Base-by-base conservation (phyloP, 129 eudicot species). In the Flaveria sonorensis region DNA sequence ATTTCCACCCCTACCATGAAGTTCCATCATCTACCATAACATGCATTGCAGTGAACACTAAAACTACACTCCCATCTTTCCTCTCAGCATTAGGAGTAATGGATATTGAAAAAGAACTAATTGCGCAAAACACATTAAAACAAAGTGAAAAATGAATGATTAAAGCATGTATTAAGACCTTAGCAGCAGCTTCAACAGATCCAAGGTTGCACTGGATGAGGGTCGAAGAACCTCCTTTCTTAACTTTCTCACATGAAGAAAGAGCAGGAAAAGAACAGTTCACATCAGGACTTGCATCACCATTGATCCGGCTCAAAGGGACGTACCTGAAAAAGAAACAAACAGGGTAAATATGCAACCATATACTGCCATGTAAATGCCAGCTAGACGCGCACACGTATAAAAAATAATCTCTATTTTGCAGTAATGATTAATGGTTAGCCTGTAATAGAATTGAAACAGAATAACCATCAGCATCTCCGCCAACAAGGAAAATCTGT, bases 181-280 rank as follows among this genome's bases (percentile, higher is more conserved):
- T 94, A 50, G 86, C 99, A 14, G 86, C 96, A 83, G 96, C 89
- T 76, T 82, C 90, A 43, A 78, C 74, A 36, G 93, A 85, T 73
- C 97, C 96, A 62, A 94, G 74, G 65, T 85, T 84, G 83, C 97
- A 89, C 63, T 74, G 78, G 64, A 94, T 26, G 26, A 94, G 77
- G 52, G 90, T 76, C 36, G 92, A 81, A 2, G 88, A 83, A 66
- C 87, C 86, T 68, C 74, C 79, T 82, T 91, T 87, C 66, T 83
- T 88, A 67, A 89, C 77, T 77, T 89, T 84, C 78, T 88, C 94
- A 72, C 78, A 83, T 32, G 71, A 56, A 24, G 96, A 77, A 24
- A 94, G 85, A 62, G 94, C 74, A 28, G 99, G 97, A 57, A 91
- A 94, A 30, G 86, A 77, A 71, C 46, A 48, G 48, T 50, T 63